phyloP scores from a whole-genome alignment of 371 early-diverging fungal species.

The Lichtheimia ornata region DNA sequence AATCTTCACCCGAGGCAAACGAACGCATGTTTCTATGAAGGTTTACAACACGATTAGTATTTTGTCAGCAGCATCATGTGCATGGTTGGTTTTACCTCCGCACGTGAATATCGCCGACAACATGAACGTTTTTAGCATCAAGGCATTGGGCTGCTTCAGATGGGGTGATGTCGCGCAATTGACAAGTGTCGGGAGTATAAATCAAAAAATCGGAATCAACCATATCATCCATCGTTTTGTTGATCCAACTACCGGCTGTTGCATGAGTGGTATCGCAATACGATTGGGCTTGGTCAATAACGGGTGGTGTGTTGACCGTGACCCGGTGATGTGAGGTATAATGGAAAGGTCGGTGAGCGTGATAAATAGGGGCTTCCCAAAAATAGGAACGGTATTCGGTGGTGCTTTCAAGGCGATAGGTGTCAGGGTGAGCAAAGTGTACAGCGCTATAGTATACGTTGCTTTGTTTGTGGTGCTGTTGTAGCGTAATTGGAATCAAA shows the following conservation, averaged over 20 bases:
- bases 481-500: conserved; percentile 23
- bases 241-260: conserved; percentile 23
- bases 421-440: conserved; percentile 20
- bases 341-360: conserved; percentile 28
- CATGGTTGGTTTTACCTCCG: conserved; percentile 17
- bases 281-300: not conserved
- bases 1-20: not conserved
- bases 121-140: conserved; percentile 27
- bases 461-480: conserved; percentile 25
- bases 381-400: conserved; percentile 45
- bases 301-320: conserved; percentile 8
- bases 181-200: conserved; percentile 21
- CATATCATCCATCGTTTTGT: conserved; percentile 13
- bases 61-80: not conserved
- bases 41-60: not conserved
- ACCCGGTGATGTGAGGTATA: conserved; percentile 29
- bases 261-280: conserved; percentile 9
- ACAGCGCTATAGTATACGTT: conserved; percentile 36
- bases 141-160: conserved; percentile 18
- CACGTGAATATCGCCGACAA: conserved; percentile 36
- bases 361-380: conserved; percentile 37
- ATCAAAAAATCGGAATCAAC: conserved; percentile 13
- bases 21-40: conserved; percentile 3
- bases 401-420: conserved; percentile 23
- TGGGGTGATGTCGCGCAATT: conserved; percentile 10